Evolutionary conservation across 352 stramenopile genomes (phyloP).

Genomic region (Globisporangium alternatum): DNA sequence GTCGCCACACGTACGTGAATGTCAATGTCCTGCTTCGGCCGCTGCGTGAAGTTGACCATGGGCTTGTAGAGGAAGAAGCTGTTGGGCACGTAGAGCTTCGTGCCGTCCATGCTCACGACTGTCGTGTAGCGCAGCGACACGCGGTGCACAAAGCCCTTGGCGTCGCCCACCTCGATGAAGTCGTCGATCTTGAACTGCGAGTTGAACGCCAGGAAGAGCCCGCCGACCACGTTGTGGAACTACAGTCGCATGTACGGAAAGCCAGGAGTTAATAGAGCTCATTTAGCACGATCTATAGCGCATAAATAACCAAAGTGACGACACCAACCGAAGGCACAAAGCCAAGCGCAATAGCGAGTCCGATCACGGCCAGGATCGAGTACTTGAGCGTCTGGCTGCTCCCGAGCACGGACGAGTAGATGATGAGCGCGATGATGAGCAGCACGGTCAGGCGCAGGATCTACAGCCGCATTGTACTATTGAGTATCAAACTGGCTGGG

Average conservation of each 20-base stretch:
- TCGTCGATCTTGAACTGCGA: constrained; percentile 87
- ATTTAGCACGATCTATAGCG: not conserved
- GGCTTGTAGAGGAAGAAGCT: constrained; percentile 90
- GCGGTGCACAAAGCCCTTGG: constrained; percentile 77
- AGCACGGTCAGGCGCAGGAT: constrained; percentile 76
- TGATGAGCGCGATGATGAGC: constrained; percentile 80
- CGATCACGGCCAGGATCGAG: constrained; percentile 81
- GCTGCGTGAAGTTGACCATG: constrained; percentile 87
- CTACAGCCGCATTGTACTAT: constrained; percentile 19
- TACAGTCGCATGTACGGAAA: constrained; percentile 7
- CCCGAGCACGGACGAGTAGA: constrained; percentile 77
- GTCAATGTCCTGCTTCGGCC: constrained; percentile 79
- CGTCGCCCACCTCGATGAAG: constrained; percentile 77
- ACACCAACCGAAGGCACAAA: constrained; percentile 69
- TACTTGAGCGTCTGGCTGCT: constrained; percentile 77
- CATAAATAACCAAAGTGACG: not conserved
- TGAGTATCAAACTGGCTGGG: not conserved
- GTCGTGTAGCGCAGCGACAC: constrained; percentile 85
- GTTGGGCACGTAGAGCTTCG: constrained; percentile 81
- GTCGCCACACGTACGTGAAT: constrained; percentile 63
- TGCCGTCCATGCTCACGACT: constrained; percentile 75
- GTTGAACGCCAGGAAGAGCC: constrained; percentile 87
- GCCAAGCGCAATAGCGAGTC: constrained; percentile 77
- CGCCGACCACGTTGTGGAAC: constrained; percentile 85
- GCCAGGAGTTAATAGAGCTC: not conserved